Evolutionary conservation across 192 early-diverging fungal genomes (phyloP), one percentile per base, ranked within the genome.

Genomic region (Mortierella alpina): DNA sequence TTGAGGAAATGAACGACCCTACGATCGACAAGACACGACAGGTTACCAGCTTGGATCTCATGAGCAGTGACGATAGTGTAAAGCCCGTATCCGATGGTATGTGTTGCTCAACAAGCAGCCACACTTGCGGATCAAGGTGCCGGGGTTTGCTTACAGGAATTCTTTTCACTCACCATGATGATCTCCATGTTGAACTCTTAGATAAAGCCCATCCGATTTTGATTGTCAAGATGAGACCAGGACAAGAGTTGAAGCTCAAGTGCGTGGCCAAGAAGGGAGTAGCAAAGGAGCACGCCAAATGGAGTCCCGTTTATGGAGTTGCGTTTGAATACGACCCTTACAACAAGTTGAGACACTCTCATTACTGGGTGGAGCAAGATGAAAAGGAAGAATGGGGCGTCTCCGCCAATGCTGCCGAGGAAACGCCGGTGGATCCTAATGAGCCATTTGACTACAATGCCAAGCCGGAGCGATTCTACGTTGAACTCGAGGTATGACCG

Each of bases 261-360:
- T 96, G 96, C 66, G 91, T 97, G 48, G 97, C 96, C 11, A 97
- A 97, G 71, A 99, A 98, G 87, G 97, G 97, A 13, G 96, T 95
- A 23, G 95, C 93, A 40, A 99, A 99, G 83, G 96, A 98, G 70
- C 96, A 98, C 76, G 95, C 97, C 31, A 99, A 99, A 73, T 99
- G 97, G 97, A 92, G 91, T 57, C 96, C 97, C 46, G 92, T 93
- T 59, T 87, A 91, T 64, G 96, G 93, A 9, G 89, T 98, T 13
- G 88, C 91, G 6, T 98, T 99, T 78, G 97, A 99, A 64, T 99
- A 99, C 66, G 97, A 99, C 70, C 97, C 97, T 55, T 92, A 97
- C 84, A 99, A 99, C 86, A 93, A 90, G 63, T 75, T 99, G 54
- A 83, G 93, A 49, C 96, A 99, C 64, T 92, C 96, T 31, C 88